These are phyloP conservation scores for Cymodocea nodosa DNA, from an alignment of 116 monocot genomes.

Conservation along the genomic window DNA sequence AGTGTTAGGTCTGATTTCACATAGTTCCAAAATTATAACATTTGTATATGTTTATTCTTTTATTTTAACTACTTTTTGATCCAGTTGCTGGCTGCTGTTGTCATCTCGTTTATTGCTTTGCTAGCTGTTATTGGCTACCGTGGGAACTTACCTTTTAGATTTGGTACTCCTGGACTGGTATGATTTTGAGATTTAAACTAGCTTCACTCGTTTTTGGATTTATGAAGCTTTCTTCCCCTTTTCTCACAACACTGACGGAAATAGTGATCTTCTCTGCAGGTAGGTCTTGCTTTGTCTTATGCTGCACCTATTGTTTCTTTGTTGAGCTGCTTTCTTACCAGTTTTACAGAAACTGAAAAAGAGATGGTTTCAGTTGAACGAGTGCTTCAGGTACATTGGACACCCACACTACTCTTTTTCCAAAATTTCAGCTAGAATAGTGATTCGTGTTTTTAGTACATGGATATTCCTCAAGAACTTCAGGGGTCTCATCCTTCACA, in stretches of 20 bases:
- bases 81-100: constrained; percentile 78
- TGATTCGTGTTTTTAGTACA: constrained; percentile 41
- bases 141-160: constrained; percentile 42
- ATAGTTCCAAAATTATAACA: neutral
- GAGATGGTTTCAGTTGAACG: constrained; percentile 99
- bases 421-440: neutral
- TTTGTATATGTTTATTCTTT: constrained; percentile 1
- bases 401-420: neutral
- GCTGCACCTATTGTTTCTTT: constrained; percentile 74
- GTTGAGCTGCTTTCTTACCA: constrained; percentile 77
- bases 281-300: constrained; percentile 90
- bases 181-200: constrained; percentile 3
- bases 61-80: neutral
- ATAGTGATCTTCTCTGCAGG: constrained; percentile 18
- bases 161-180: constrained; percentile 88
- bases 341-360: constrained; percentile 94
- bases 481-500: constrained; percentile 27
- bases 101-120: constrained; percentile 68
- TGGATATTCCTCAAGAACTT: constrained; percentile 74
- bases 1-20: neutral
- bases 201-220: neutral
- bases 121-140: constrained; percentile 58
- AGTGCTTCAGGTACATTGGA: constrained; percentile 57
- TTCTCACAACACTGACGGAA: neutral
- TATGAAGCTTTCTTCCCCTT: neutral